Evolutionary conservation across 371 early-diverging fungal species (phyloP), one percentile per base, ranked within the genome.

Genomic region (Apophysomyces variabilis): DNA sequence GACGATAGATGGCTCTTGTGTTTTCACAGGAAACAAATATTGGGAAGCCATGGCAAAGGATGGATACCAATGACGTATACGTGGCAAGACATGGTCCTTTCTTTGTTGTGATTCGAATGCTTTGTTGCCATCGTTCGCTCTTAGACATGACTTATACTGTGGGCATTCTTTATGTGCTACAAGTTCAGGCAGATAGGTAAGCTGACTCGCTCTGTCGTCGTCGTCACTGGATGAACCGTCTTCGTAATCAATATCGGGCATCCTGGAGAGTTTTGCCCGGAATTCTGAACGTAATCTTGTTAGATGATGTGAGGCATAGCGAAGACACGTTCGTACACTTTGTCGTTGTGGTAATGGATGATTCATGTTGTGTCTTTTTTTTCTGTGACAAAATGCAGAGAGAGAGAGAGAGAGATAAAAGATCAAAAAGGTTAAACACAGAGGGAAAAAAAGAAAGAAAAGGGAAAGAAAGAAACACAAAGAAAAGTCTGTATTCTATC

Each of bases 171-270:
- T 50, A 26, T 21, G 54, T 7, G 54, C 54, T 13, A 62, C 58
- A 21, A 67, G 58, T 11, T 62, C 62, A 12, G 67, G 62, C n/a
- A 67, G 50, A 45, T 62, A 36, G 1, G 67, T 67, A 5, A 67
- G 44, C 45, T 67, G 67, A 7, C 62, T 62, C 18, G 67, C 56
- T 32, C 38, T 35, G 35, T 66, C 66, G 26, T 67, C 67, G 21
- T 50, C 46, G 16, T 43, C 47, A 16, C 35, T 50, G 4, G 54
- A 50, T 18, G 21, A 50, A 35, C 62, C 62, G 12, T 58, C 58
- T 11, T 66, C 58, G 45, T 61, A 26, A 8, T n/a, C 21, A 4
- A 21, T 50, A 32, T 50, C 54, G 9, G 54, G 32, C 32, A 2
- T 32, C 35, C 7, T 35, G 7, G 21, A 18, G 0, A 9, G 54